Percentiles rank a stretch among this genome's conserved stretches.
phyloP scores from a whole-genome alignment of 1,139 yeast genomes.

The Ashbya aceris region DNA sequence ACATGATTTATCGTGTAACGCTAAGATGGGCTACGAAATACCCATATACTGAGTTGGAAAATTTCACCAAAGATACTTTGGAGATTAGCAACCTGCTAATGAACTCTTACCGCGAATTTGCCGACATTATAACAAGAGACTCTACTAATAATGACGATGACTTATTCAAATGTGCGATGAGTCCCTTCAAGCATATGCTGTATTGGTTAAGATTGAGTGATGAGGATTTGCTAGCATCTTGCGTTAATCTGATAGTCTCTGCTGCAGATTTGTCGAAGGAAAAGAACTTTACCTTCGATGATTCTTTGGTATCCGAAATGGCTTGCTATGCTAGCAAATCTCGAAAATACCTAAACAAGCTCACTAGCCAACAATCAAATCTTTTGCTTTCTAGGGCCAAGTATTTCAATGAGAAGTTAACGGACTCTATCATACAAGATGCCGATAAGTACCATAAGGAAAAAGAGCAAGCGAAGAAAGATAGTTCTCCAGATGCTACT shows the following conservation, averaged over 20 bases:
- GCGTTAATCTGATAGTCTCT: constrained; percentile 61
- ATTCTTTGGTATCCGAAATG: constrained; percentile 42
- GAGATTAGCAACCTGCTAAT: constrained; percentile 66
- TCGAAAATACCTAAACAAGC: constrained; percentile 54
- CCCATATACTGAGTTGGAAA: constrained; percentile 50
- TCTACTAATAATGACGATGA: constrained; percentile 17
- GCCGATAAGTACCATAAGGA: constrained; percentile 35
- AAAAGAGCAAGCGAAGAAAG: constrained; percentile 14
- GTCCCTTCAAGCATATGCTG: constrained; percentile 51
- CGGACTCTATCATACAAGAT: constrained; percentile 42
- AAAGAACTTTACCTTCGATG: constrained; percentile 40
- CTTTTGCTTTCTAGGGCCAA: constrained; percentile 51
- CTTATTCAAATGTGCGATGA: constrained; percentile 30
- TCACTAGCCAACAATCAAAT: constrained; percentile 49
- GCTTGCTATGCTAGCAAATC: constrained; percentile 60
- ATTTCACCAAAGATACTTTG: constrained; percentile 77
- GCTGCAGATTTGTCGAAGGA: constrained; percentile 58
- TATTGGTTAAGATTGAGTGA: constrained; percentile 82
- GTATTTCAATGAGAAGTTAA: constrained; percentile 43
- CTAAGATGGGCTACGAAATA: constrained; percentile 63
- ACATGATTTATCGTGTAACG: constrained; percentile 59
- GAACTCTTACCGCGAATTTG: constrained; percentile 52
- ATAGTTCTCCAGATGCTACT: constrained; percentile 5
- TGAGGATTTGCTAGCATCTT: constrained; percentile 58
- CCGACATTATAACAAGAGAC: constrained; percentile 31